These are phyloP conservation scores for Ophiosphaerella herpotricha DNA, from an alignment of 2,329 filamentous ascomycete species.

Conservation along the genomic window DNA sequence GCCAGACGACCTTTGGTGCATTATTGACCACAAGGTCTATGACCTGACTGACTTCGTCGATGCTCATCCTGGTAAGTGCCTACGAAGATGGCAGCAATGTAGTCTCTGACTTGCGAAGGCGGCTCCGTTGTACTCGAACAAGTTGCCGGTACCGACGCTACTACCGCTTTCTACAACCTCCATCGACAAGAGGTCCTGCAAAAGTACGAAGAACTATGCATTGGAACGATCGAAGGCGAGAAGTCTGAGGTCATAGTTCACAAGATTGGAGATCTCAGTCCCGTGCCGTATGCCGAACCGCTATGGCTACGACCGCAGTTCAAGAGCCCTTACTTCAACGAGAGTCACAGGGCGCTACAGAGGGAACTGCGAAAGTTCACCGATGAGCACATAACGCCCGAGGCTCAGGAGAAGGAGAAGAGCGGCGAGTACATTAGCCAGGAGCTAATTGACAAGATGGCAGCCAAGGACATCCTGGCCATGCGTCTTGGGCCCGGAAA, in stretches of 20 bases:
- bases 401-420: constrained; percentile 76
- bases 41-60: constrained; percentile 84
- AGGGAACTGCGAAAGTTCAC: constrained; percentile 73
- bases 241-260: constrained; percentile 73
- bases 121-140: constrained; percentile 79
- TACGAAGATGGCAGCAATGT: too few species aligned
- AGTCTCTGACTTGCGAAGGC: too few species aligned
- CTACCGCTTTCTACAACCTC: constrained; percentile 85
- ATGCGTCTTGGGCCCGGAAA: constrained; percentile 85
- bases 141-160: constrained; percentile 81
- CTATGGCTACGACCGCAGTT: constrained; percentile 79
- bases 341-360: constrained; percentile 71
- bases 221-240: constrained; percentile 78
- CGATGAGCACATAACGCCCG: constrained; percentile 71
- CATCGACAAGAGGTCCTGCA: constrained; percentile 87
- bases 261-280: constrained; percentile 71
- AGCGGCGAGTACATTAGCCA: constrained; percentile 72
- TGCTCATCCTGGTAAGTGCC: constrained; percentile 69
- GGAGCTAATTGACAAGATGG: constrained; percentile 78
- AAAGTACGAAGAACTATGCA: constrained; percentile 74
- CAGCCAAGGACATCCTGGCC: constrained; percentile 72
- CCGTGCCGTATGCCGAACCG: constrained; percentile 83
- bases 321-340: constrained; percentile 79
- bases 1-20: constrained; percentile 78
- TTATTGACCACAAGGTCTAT: constrained; percentile 87